Evolutionary conservation across 345 rosid species (phyloP).

Genomic region (Trapa bicornis): DNA sequence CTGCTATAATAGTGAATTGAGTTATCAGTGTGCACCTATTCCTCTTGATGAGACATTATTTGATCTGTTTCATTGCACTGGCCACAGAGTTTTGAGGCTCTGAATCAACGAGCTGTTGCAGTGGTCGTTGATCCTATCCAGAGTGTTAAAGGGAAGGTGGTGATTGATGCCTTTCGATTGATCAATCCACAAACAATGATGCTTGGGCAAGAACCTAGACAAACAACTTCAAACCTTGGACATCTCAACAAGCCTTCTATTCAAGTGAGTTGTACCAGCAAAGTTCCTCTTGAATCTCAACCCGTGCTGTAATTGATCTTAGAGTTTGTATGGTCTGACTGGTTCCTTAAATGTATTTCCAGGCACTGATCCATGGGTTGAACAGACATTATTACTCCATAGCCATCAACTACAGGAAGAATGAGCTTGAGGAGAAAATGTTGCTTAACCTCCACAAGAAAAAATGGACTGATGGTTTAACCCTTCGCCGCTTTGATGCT

Average conservation of each 20-base stretch:
- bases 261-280: slow-evolving; percentile 36
- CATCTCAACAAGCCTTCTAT: slow-evolving; percentile 97
- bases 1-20: neutral
- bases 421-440: slow-evolving; percentile 98
- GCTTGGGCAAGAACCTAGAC: slow-evolving; percentile 99
- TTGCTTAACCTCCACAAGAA: slow-evolving; percentile 93
- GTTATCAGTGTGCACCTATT: neutral
- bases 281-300: neutral
- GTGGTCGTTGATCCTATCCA: slow-evolving; percentile 99
- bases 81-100: slow-evolving; percentile 95
- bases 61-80: neutral
- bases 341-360: neutral
- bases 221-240: slow-evolving; percentile 96
- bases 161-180: slow-evolving; percentile 93
- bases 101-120: slow-evolving; percentile 95
- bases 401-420: slow-evolving; percentile 94
- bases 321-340: neutral
- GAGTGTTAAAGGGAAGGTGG: slow-evolving; percentile 96
- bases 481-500: slow-evolving; percentile 68
- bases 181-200: slow-evolving; percentile 98
- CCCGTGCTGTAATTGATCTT: neutral
- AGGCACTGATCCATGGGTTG: slow-evolving; percentile 98
- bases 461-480: slow-evolving; percentile 98
- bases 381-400: slow-evolving; percentile 97
- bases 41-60: neutral